Conservation (phyloP, 2,329 filamentous ascomycete species). For the Grosmannia clavigera region DNA sequence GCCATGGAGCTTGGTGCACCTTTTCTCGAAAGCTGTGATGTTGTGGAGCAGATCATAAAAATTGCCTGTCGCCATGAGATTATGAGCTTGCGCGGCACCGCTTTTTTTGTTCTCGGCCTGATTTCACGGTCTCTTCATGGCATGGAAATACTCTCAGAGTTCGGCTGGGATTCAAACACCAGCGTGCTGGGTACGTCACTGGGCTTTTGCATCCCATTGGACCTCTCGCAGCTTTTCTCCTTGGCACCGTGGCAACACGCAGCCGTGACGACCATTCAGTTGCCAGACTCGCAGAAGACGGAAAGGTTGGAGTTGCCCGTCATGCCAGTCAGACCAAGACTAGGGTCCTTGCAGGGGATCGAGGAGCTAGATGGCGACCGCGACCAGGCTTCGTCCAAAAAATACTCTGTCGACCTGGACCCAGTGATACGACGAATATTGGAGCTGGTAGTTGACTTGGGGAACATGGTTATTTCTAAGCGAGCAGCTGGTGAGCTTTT, state of each 20-base stretch:
- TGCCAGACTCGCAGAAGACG: conserved; percentile 42
- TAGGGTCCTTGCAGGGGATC: conserved; percentile 21
- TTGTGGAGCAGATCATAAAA: conserved; percentile 73
- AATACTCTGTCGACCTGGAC: conserved; percentile 26
- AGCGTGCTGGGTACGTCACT: conserved; percentile 71
- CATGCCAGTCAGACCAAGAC: conserved; percentile 26
- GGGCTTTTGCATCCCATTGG: conserved; percentile 73
- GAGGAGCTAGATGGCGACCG: conserved; percentile 13
- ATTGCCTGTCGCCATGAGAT: conserved; percentile 84
- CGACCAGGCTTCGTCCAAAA: conserved; percentile 11
- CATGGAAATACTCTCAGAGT: conserved; percentile 76
- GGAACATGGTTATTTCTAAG: conserved; percentile 87
- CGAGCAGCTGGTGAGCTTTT: conserved; percentile 71
- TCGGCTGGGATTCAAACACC: conserved; percentile 87
- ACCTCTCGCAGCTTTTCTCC: conserved; percentile 68
- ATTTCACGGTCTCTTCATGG: conserved; percentile 88
- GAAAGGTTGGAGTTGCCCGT: conserved; percentile 31
- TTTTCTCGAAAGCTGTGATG: conserved; percentile 81
- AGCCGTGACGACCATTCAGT: conserved; percentile 31
- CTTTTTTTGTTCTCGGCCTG: conserved; percentile 88
- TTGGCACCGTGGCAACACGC: conserved; percentile 48
- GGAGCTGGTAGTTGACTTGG: conserved; percentile 74
- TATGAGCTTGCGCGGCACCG: conserved; percentile 86
- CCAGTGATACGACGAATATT: conserved; percentile 62
- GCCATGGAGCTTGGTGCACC: conserved; percentile 96